These are phyloP conservation scores for Canavalia gladiata DNA, from an alignment of 306 rosid species.

Conservation along the genomic window DNA sequence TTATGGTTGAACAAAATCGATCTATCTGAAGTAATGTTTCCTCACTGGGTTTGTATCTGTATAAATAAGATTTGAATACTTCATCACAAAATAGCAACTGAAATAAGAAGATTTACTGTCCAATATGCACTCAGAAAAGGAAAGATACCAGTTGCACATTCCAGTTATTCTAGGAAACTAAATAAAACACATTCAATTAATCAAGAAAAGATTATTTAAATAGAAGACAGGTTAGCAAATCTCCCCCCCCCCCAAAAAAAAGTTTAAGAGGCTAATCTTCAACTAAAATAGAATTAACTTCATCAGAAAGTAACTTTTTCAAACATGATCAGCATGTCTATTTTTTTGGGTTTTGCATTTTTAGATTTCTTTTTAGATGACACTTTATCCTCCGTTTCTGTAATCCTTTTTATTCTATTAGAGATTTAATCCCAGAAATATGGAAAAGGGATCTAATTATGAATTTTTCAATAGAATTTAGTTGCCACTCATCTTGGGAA, in stretches of 20 bases:
- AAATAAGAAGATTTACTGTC: slow-evolving; percentile 24
- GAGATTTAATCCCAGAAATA: neutral
- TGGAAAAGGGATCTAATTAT: neutral
- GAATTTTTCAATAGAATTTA: slow-evolving; percentile 3
- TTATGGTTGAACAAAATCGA: slow-evolving; percentile 91
- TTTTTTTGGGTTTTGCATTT: neutral
- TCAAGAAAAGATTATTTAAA: slow-evolving; percentile 20
- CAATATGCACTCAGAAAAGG: slow-evolving; percentile 30
- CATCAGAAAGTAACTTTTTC: neutral
- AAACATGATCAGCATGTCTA: slow-evolving; percentile 6
- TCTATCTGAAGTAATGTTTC: slow-evolving; percentile 94
- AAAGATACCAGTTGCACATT: slow-evolving; percentile 35
- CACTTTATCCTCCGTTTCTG: neutral
- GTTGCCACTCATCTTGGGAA: neutral
- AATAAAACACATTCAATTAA: slow-evolving; percentile 34
- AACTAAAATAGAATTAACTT: slow-evolving; percentile 1
- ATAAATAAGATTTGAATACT: slow-evolving; percentile 44
- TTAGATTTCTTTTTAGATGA: too few species aligned
- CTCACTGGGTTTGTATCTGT: slow-evolving; percentile 93
- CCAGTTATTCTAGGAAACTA: slow-evolving; percentile 13
- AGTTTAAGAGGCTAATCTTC: neutral
- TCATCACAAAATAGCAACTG: slow-evolving; percentile 38
- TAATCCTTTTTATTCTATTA: slow-evolving; percentile 26
- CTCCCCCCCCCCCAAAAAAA: neutral
- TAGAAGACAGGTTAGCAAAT: slow-evolving; percentile 26